Evolutionary conservation across 768 basidiomycete species (phyloP).

Genomic region (Amylocystis lapponica): DNA sequence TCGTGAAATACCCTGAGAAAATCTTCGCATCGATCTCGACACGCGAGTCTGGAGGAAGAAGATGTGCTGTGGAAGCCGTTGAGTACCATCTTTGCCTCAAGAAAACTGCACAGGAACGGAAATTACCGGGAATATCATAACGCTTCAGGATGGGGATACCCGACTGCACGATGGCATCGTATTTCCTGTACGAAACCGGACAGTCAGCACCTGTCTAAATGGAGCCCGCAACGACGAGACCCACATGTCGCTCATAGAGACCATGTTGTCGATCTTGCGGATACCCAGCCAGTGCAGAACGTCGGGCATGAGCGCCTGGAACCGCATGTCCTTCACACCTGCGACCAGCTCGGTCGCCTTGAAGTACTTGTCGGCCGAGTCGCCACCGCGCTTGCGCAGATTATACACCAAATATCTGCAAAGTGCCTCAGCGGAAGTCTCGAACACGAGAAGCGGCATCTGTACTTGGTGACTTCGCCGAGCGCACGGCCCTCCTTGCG

Average conservation of each 20-base stretch:
- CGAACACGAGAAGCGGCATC: conserved; percentile 4
- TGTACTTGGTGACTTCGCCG: conserved; percentile 88
- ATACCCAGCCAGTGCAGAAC: conserved; percentile 94
- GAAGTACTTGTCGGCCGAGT: conserved; percentile 92
- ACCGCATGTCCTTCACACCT: conserved; percentile 95
- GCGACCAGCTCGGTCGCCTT: conserved; percentile 90
- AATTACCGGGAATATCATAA: conserved; percentile 81
- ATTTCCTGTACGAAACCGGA: conserved; percentile 54
- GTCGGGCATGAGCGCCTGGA: conserved; percentile 94
- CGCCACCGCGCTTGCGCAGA: conserved; percentile 89
- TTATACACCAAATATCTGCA: conserved; percentile 90
- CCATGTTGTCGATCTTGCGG: conserved; percentile 83
- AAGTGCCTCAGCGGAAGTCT: background rate
- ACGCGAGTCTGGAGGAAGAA: conserved; percentile 83
- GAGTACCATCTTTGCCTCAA: background rate
- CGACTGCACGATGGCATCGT: conserved; percentile 86
- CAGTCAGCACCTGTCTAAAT: background rate
- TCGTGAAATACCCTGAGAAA: conserved; percentile 88
- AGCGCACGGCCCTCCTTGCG: conserved; percentile 90
- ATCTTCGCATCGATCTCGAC: conserved; percentile 98
- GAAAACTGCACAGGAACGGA: background rate
- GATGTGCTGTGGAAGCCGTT: conserved; percentile 45
- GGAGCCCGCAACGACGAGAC: conserved; percentile 11
- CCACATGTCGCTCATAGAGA: conserved; percentile 85
- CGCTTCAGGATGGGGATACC: conserved; percentile 78